Conservation (phyloP, 192 early-diverging fungal genomes). For the Pilobolus umbonatus region DNA sequence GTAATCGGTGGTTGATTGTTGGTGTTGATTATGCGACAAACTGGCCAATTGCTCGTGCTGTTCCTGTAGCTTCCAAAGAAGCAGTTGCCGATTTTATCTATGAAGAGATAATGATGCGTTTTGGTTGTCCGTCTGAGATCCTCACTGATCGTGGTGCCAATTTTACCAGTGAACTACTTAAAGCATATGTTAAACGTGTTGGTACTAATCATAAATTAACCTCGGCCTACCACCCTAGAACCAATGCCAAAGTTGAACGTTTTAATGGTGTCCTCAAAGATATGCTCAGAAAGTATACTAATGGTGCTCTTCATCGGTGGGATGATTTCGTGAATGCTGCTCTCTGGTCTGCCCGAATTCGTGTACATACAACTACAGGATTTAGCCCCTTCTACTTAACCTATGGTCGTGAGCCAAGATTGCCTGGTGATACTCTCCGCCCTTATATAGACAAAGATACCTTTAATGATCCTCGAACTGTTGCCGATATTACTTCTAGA, state of each 20-base stretch:
- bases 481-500: background rate
- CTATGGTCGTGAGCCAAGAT: constrained; percentile 19
- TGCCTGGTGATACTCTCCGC: constrained; percentile 11
- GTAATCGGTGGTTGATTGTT: constrained; percentile 20
- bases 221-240: constrained; percentile 21
- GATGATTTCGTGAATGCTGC: constrained; percentile 16
- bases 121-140: constrained; percentile 21
- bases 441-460: constrained; percentile 19
- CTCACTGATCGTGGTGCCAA: constrained; percentile 17
- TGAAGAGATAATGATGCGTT: constrained; percentile 22
- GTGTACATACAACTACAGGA: background rate
- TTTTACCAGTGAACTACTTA: constrained; percentile 9
- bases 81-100: constrained; percentile 20
- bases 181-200: constrained; percentile 1
- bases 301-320: constrained; percentile 9
- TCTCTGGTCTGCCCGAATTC: constrained; percentile 9
- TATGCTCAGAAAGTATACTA: constrained; percentile 15
- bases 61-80: constrained; percentile 15
- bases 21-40: constrained; percentile 34
- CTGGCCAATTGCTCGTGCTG: constrained; percentile 25
- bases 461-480: background rate
- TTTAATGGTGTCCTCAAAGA: constrained; percentile 15
- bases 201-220: constrained; percentile 11
- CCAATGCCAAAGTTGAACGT: constrained; percentile 18
- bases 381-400: constrained; percentile 19